Conservation (phyloP, 345 rosid species). For the Mangifera indica region DNA sequence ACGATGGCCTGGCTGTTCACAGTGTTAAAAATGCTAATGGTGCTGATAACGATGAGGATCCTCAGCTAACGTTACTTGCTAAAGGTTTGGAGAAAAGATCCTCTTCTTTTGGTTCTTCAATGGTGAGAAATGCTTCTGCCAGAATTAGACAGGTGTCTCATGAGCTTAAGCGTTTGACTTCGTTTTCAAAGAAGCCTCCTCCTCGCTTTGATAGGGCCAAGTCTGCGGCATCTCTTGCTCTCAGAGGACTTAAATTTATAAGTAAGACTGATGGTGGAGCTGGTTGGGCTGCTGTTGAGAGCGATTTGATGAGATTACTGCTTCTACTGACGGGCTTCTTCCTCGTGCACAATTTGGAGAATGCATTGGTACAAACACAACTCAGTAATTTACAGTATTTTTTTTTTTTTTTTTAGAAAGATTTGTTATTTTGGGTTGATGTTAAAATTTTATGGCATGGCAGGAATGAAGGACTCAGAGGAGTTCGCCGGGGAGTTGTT, state of each 20-base stretch:
- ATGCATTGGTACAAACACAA: constrained; percentile 50
- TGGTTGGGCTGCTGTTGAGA: constrained; percentile 70
- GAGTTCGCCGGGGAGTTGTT: constrained; percentile 72
- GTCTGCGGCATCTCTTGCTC: constrained; percentile 58
- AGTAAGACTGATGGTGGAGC: constrained; percentile 66
- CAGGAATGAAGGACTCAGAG: constrained; percentile 75
- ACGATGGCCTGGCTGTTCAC: constrained; percentile 34
- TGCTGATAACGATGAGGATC: constrained; percentile 33
- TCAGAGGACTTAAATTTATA: constrained; percentile 76
- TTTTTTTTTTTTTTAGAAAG: neutral
- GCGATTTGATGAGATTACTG: constrained; percentile 57
- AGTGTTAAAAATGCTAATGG: constrained; percentile 39
- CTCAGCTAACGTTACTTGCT: constrained; percentile 42
- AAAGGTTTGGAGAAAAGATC: constrained; percentile 53
- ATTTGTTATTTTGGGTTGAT: neutral
- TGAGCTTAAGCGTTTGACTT: constrained; percentile 55
- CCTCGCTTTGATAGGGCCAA: constrained; percentile 61
- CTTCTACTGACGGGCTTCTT: constrained; percentile 44
- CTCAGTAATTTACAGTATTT: neutral
- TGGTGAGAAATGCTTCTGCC: constrained; percentile 51
- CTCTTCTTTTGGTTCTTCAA: constrained; percentile 23
- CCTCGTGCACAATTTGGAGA: constrained; percentile 54
- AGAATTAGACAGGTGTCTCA: constrained; percentile 57
- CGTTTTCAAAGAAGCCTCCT: constrained; percentile 43
- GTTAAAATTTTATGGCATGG: neutral